Evolutionary conservation across 768 basidiomycete species (phyloP).

Genomic region (Boletus tylopilopsis): DNA sequence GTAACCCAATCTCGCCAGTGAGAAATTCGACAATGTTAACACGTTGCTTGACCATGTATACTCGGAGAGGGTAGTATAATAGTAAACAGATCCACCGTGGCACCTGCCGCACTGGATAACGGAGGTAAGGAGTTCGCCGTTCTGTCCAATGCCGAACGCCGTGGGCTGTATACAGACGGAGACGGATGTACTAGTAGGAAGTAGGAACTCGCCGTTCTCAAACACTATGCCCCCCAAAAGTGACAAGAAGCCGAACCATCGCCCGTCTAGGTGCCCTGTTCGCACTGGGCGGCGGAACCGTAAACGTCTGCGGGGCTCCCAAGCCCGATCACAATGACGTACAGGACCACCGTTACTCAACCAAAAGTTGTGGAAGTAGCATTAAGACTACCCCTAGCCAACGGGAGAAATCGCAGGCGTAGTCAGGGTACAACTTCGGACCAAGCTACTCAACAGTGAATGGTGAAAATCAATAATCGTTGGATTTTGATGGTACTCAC

Average conservation of each 20-base stretch:
- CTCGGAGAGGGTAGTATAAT: no score
- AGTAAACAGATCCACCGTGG: no score
- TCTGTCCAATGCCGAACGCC: conserved; percentile 16
- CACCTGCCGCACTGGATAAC: no score
- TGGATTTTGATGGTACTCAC: neutral
- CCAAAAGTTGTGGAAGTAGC: conserved; percentile 21
- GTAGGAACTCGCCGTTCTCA: no score
- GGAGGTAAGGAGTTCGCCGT: conserved; percentile 8
- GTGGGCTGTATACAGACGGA: conserved; percentile 5
- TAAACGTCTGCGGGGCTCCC: conserved; percentile 24
- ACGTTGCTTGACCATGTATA: no score
- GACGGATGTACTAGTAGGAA: conserved; percentile 12
- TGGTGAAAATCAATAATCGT: neutral
- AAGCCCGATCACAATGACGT: conserved; percentile 20
- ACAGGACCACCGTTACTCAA: no score
- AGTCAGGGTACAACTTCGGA: conserved; percentile 22
- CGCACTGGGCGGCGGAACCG: no score
- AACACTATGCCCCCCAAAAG: conserved; percentile 22
- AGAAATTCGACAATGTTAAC: neutral
- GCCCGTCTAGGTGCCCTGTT: no score
- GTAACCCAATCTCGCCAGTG: neutral
- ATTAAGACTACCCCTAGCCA: no score
- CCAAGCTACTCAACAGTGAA: conserved; percentile 14
- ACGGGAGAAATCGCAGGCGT: conserved; percentile 15
- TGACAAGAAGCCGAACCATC: conserved; percentile 11